phyloP scores from a whole-genome alignment of 1,284 basidiomycete genomes.

The Ganoderma lingzhi region DNA sequence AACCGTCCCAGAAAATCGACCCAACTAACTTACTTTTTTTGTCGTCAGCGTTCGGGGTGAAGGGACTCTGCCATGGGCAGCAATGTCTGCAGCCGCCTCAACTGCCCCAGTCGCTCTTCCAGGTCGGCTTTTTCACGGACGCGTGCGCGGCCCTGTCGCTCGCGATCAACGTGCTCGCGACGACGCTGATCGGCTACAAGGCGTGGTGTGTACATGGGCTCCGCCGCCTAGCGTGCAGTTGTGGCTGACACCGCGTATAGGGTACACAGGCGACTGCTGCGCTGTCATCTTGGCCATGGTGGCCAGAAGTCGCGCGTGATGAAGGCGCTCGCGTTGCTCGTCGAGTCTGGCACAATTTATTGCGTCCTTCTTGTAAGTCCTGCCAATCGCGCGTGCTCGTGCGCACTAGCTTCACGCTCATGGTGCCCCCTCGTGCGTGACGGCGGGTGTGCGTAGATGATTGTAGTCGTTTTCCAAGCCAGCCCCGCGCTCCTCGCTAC shows the following conservation, averaged over 20 bases:
- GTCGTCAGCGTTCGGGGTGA: background rate
- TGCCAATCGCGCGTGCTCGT: background rate
- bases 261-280: background rate
- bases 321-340: constrained; percentile 2
- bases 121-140: background rate
- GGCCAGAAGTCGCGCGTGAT: background rate
- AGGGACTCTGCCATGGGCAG: background rate
- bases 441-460: background rate
- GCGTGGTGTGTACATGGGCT: background rate
- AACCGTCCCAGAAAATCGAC: background rate
- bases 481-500: background rate
- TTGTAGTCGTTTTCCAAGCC: background rate
- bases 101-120: background rate
- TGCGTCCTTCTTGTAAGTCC: constrained; percentile 2
- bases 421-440: background rate
- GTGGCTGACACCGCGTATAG: background rate
- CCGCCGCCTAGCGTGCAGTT: background rate
- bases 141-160: background rate
- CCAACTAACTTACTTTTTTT: background rate
- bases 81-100: background rate
- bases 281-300: background rate
- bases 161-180: background rate
- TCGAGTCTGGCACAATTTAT: constrained; percentile 8
- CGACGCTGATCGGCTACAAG: background rate
- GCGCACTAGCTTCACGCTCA: no score